Conservation (phyloP, 2,329 filamentous ascomycete species). For the Botrytis deweyae region DNA sequence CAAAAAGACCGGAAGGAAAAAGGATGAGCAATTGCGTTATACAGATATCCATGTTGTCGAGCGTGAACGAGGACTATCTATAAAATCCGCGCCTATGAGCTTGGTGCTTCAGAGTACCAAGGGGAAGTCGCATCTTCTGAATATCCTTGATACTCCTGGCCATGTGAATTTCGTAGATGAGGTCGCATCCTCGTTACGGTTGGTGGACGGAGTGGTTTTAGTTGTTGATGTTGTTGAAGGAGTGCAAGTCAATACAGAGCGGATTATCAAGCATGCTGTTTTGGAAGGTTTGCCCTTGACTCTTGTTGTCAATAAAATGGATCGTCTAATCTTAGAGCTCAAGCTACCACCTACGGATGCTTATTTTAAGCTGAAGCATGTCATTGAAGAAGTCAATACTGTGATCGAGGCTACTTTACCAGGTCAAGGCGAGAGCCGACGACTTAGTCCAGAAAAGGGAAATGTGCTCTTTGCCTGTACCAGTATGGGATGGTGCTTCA, state of each 20-base stretch:
- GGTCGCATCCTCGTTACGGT: conserved; percentile 79
- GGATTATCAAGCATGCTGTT: conserved; percentile 94
- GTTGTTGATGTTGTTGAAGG: conserved; percentile 97
- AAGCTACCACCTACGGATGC: conserved; percentile 93
- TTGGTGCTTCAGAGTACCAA: conserved; percentile 83
- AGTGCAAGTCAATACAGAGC: conserved; percentile 97
- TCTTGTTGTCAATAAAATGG: conserved; percentile 95
- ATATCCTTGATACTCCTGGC: conserved; percentile 92
- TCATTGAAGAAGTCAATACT: conserved; percentile 98
- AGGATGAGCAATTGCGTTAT: conserved; percentile 89
- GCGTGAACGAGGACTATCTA: conserved; percentile 82
- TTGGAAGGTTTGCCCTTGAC: conserved; percentile 86
- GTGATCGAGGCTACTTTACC: conserved; percentile 86
- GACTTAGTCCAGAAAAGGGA: conserved; percentile 91
- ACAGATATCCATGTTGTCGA: conserved; percentile 91
- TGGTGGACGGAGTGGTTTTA: conserved; percentile 89
- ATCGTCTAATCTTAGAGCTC: conserved; percentile 88
- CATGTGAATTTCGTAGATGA: conserved; percentile 99
- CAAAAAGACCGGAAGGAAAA: conserved; percentile 74
- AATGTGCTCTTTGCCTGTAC: conserved; percentile 97
- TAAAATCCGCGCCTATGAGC: conserved; percentile 94
- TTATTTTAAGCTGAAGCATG: conserved; percentile 98
- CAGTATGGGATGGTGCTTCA: conserved; percentile 96
- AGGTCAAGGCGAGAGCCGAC: conserved; percentile 72
- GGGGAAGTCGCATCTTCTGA: conserved; percentile 92